Conservation (phyloP, 2,329 filamentous ascomycete species). For the Alternaria triticimaculans region DNA sequence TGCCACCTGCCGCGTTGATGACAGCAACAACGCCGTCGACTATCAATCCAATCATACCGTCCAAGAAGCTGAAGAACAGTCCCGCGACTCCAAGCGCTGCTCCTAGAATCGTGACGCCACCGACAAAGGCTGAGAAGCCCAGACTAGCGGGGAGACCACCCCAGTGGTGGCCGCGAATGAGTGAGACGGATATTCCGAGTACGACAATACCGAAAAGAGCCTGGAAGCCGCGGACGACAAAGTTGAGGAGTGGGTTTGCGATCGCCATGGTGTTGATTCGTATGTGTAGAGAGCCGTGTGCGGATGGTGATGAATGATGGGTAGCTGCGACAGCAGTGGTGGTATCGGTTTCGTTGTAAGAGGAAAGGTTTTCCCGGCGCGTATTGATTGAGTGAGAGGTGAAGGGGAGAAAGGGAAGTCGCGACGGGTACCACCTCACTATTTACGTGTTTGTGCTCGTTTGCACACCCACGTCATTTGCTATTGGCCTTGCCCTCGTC, state of each 20-base stretch:
- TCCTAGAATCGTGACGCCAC: background rate
- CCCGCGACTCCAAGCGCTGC: constrained; percentile 1
- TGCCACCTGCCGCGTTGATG: constrained; percentile 3
- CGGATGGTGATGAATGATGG: background rate
- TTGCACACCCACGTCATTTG: background rate
- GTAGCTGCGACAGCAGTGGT: background rate
- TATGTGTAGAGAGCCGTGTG: background rate
- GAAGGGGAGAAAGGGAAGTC: background rate
- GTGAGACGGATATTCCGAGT: constrained; percentile 2
- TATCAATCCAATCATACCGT: background rate
- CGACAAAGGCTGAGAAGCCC: background rate
- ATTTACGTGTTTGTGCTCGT: background rate
- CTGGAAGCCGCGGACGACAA: constrained; percentile 4
- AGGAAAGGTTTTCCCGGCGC: background rate
- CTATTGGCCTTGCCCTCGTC: background rate
- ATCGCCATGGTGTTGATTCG: background rate
- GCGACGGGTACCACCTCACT: background rate
- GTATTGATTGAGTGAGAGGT: background rate
- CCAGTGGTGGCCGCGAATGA: constrained; percentile 5
- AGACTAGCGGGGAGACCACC: constrained; percentile 4
- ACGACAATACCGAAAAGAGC: constrained; percentile 8
- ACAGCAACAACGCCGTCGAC: constrained; percentile 1
- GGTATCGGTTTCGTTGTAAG: background rate
- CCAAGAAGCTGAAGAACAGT: background rate
- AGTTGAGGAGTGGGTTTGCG: background rate